A percentile compares a stretch with the other conserved stretches of the same genome.
These are phyloP conservation scores for Penicillium subrubescens DNA, from an alignment of 495 filamentous ascomycete genomes.

Conservation along the genomic window DNA sequence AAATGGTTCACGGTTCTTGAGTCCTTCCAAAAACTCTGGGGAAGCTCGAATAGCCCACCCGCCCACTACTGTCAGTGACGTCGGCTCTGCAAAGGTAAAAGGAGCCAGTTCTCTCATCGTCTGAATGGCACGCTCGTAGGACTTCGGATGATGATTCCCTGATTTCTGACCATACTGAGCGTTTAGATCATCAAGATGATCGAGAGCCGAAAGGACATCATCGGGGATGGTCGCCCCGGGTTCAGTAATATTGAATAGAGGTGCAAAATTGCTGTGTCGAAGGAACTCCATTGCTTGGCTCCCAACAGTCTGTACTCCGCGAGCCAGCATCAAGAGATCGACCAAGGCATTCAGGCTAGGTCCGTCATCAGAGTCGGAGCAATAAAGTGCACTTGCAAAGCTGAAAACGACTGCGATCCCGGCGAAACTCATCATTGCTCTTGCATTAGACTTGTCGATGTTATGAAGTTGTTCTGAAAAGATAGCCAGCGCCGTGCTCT, in stretches of 20 bases:
- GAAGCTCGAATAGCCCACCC: constrained; percentile 26
- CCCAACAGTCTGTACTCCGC: constrained; percentile 25
- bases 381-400: constrained; percentile 24
- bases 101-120: constrained; percentile 13
- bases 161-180: constrained; percentile 1
- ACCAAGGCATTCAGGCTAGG: constrained; percentile 25
- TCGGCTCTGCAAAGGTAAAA: constrained; percentile 23
- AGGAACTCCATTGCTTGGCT: constrained; percentile 12
- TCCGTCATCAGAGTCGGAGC: constrained; percentile 9
- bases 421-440: constrained; percentile 27
- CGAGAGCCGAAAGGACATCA: constrained; percentile 11
- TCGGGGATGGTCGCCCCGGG: constrained; percentile 12
- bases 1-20: constrained; percentile 17
- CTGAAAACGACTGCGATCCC: constrained; percentile 27
- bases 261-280: constrained; percentile 25
- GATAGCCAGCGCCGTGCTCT: constrained; percentile 23
- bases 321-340: constrained; percentile 24
- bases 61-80: constrained; percentile 24
- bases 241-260: constrained; percentile 17
- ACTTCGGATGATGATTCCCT: background rate
- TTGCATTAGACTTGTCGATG: constrained; percentile 20
- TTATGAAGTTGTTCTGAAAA: constrained; percentile 19
- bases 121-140: constrained; percentile 15
- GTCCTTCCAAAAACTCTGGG: constrained; percentile 17
- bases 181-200: constrained; percentile 20